Conservation (phyloP, 106 monocot species). For the Posidonia australis region DNA sequence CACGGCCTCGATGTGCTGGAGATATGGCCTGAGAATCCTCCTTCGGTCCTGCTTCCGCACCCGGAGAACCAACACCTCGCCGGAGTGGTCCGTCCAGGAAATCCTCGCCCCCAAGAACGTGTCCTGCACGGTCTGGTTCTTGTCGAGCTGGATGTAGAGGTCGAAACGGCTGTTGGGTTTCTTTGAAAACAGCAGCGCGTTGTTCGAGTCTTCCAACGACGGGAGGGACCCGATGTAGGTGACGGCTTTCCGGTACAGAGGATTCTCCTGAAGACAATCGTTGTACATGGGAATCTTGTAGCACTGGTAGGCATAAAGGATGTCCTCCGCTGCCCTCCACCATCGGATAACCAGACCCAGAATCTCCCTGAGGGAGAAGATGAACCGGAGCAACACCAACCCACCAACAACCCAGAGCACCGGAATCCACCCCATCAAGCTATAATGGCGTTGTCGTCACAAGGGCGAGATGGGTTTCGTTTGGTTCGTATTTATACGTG, state of each 20-base stretch:
- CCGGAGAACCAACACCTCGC: constrained; percentile 28
- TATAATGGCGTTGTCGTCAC: no score
- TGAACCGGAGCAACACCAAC: constrained; percentile 30
- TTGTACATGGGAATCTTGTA: constrained; percentile 45
- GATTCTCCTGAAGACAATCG: constrained; percentile 40
- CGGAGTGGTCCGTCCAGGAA: constrained; percentile 29
- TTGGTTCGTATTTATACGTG: no score
- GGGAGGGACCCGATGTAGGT: constrained; percentile 55
- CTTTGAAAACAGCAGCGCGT: constrained; percentile 28
- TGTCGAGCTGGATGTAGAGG: constrained; percentile 35
- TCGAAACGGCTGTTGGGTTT: constrained; percentile 19
- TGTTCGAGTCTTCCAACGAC: constrained; percentile 51
- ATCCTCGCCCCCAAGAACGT: constrained; percentile 53
- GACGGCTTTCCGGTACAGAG: constrained; percentile 40
- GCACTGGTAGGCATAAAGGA: constrained; percentile 31
- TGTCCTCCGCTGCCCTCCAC: constrained; percentile 34
- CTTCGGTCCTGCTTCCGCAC: constrained; percentile 41
- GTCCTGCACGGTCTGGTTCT: constrained; percentile 29
- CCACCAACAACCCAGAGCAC: constrained; percentile 1
- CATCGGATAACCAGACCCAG: constrained; percentile 12
- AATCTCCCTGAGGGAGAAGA: constrained; percentile 30
- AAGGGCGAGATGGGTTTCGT: no score
- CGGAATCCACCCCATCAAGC: background rate
- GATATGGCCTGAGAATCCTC: constrained; percentile 61
- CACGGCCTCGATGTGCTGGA: constrained; percentile 53